Evolutionary conservation across 140 eudicot species (phyloP), one percentile per base, ranked within the genome.

Genomic region (Bidens hawaiensis): DNA sequence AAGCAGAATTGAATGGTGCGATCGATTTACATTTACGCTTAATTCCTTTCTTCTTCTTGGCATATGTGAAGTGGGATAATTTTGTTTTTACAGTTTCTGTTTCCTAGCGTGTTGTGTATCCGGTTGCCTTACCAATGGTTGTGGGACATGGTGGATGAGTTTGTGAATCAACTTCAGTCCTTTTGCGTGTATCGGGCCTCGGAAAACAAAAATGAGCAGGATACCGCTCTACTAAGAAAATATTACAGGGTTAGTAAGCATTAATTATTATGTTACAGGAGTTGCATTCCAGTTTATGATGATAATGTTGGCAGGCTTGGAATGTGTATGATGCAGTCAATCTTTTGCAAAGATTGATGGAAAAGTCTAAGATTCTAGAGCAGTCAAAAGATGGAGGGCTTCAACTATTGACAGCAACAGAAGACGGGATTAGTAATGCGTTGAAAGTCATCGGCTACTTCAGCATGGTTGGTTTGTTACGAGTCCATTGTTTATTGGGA

Each of bases 81-180:
- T 33, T 6, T 23, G 15, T 56, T 13, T 34, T 12, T 69, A 16
- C 74, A 85, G 95, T 89, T 89, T 70, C 95, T 91, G 28, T 73
- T 91, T 71, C 95, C 79, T 19, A 96, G 98, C 3, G 89, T 82
- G 53, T 96, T 91, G 40, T 87, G 82, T 54, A 87, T 91, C 95
- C 98, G 87, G 72, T 61, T 91, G 77, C 98, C 98, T 19, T 87
- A 91, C 69, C 98, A 91, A 81, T 91, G 98, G 98, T 72, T 91
- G 75, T 91, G 98, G 98, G 98, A 91, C 73, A 91, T 91, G 98
- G 98, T 91, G 1, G 98, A 91, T 78, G 98, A 91, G 62, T 91
- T 91, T 69, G 98, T 91, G 2, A 87, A 91, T 36, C 98, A 91
- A 46, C 87, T 84, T 23, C 98, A 91, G 81, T 82, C 95, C 3